Base-by-base conservation (phyloP, 1,139 yeast species). In the Kodamaea sp. region DNA sequence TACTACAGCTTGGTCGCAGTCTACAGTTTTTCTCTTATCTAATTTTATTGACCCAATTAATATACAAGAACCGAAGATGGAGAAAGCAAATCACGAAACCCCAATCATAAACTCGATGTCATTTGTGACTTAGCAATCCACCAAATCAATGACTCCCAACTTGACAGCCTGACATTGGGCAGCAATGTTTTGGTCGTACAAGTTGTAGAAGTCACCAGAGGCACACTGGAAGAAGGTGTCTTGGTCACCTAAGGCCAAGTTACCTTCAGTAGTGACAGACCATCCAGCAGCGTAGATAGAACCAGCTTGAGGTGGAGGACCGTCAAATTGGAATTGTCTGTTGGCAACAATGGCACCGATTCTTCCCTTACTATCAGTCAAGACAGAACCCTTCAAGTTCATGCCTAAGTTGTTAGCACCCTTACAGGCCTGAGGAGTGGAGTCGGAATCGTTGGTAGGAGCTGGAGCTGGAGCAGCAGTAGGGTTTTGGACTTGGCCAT, bases 171-270 rank as follows among this genome's bases (percentile, higher is more conserved):
- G 47, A 73, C 94, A 84, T 61, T 81, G 88, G 30, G 58, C 64
- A 49, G 85, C 89, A 43, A 80, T 66, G 47, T 73, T 64, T 66
- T 80, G 70, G 57, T 83, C 87, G 66, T 84, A 84, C 63, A 84
- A 73, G 78, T 84, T 84, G 83, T 80, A 83, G 80, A 84, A 84
- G 55, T 70, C 70, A 53, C 94, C 94, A 24, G 89, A 81, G 51
- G 74, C 63, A 73, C 94, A 84, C 71, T 83, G 88, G 78, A 76
- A 83, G 80, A 84, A 84, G 46, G 69, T 66, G 44, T 76, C 74
- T 39, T 61, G 57, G 63, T 70, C 66, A 66, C 92, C 92, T 48
- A 84, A 66, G 41, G 87, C 86, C 59, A 85, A 76, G 70, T 69
- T 58, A 51, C 88, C 88, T 36, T 78, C 83, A 37, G 61, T 52